Conservation (phyloP, 2,329 filamentous ascomycete species). For the Aspergillus oerlinghausenensis region DNA sequence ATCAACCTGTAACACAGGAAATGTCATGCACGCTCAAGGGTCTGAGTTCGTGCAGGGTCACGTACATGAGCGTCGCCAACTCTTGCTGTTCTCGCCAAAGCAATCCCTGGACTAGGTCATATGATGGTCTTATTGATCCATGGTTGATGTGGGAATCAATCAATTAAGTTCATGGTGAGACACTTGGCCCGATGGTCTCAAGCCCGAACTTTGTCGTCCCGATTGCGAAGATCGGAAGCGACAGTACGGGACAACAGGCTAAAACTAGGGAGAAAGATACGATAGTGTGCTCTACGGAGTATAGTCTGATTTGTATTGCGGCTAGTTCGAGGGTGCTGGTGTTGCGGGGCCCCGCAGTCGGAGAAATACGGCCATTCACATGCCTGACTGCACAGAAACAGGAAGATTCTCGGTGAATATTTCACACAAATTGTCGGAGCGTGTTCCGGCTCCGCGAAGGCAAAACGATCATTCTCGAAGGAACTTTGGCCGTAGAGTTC, state of each 20-base stretch:
- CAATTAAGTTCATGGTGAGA: not conserved
- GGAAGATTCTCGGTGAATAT: not conserved
- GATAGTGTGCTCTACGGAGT: not conserved
- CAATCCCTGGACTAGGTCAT: too few species aligned
- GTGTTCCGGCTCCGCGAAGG: not conserved
- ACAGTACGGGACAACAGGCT: not conserved
- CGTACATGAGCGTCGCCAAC: too few species aligned
- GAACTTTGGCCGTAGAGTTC: not conserved
- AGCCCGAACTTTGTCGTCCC: not conserved
- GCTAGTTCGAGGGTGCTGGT: not conserved
- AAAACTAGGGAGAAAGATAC: not conserved
- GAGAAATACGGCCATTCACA: not conserved
- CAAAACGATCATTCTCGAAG: not conserved
- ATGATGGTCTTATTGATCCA: not conserved
- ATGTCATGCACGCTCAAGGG: too few species aligned
- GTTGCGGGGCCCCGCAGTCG: not conserved
- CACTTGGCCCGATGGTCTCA: not conserved
- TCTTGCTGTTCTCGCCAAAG: too few species aligned
- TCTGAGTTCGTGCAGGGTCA: too few species aligned
- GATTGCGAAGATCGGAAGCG: not conserved
- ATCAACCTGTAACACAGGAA: too few species aligned
- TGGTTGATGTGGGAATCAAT: not conserved
- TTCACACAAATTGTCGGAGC: not conserved
- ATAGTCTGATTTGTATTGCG: not conserved
- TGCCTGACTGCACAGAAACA: not conserved